Base-by-base conservation (phyloP, 306 rosid species). In the Luffa acutangula region DNA sequence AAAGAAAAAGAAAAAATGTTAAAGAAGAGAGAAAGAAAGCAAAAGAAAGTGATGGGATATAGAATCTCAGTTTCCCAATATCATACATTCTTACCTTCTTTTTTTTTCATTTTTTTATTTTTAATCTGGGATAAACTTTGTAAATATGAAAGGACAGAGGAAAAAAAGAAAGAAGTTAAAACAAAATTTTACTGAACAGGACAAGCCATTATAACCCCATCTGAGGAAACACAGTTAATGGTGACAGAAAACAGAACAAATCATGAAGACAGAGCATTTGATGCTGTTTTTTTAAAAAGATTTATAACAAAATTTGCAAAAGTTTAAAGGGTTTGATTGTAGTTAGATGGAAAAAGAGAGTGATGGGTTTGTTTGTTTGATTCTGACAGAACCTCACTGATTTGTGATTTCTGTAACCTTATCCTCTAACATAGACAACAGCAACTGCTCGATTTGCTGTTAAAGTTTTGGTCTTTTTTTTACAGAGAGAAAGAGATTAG, bases 31-130 rank as follows among this genome's bases (percentile, higher is more conserved):
- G 59, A 73, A 76, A 73, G 81, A 74, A 58, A 62, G 56, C 70
- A 79, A 77, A 82, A 49, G 82, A 89, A 85, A 87, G 83, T 67
- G 81, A 89, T 84, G 87, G 83, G 79, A 82, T 84, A 34, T 83
- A 85, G 86, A 90, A 88, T 90, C 91, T 86, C 84, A 82, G 81
- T 85, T 85, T 76, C 37, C 46, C 46, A 31, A 21, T 71, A 43
- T 64, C 67, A 58, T 75, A 75, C 33, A 41, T 64, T 64, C 71
- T 66, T 41, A 66, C 2, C 2, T 7, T 13, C 5, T 36, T 65
- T 58, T 58, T 0, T 56, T 56, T 0, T n/a, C 1, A 6, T n/a
- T 21, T 8, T 59, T 21, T 9, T 62, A 2, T 4, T 39, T 39
- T 51, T 69, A 69, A 42, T 41, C 3, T 42, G 18, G 36, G 54